These are phyloP conservation scores for Colletotrichum tanaceti DNA, from an alignment of 2,329 filamentous ascomycete species.

Conservation along the genomic window DNA sequence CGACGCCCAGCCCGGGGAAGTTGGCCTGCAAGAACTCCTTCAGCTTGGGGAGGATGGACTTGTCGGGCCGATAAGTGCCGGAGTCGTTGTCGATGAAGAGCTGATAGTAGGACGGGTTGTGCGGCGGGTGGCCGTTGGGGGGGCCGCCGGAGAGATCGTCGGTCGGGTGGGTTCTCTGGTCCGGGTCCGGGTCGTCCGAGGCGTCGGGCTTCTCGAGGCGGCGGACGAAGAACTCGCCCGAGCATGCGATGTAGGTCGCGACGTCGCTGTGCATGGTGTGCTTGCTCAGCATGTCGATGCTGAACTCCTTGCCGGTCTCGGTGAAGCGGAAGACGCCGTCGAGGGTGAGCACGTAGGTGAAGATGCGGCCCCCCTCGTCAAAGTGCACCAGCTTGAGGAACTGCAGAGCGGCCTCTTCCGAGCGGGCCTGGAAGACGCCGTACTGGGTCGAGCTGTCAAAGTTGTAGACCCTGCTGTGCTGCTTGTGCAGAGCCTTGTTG, in stretches of 20 bases:
- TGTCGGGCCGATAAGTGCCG: conserved; percentile 91
- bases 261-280: conserved; percentile 98
- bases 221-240: conserved; percentile 92
- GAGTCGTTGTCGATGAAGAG: conserved; percentile 95
- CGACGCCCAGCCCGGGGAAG: conserved; percentile 80
- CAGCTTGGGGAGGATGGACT: conserved; percentile 77
- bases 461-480: conserved; percentile 90
- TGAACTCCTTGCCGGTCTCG: conserved; percentile 95
- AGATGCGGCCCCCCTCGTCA: conserved; percentile 86
- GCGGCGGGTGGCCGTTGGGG: conserved; percentile 56
- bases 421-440: conserved; percentile 74
- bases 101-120: conserved; percentile 74
- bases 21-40: conserved; percentile 77
- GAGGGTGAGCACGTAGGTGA: conserved; percentile 91
- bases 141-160: conserved; percentile 61
- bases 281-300: conserved; percentile 91
- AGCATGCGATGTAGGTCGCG: conserved; percentile 88
- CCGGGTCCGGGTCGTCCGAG: conserved; percentile 56
- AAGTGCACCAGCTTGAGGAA: conserved; percentile 90
- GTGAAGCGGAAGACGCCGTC: conserved; percentile 91
- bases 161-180: conserved; percentile 63
- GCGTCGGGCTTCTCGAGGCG: conserved; percentile 66
- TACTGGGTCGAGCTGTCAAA: conserved; percentile 82
- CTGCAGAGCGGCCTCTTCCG: conserved; percentile 76
- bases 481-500: conserved; percentile 88